These are phyloP conservation scores for Xanthoconium separans DNA, from an alignment of 1,284 basidiomycete species.

Conservation along the genomic window DNA sequence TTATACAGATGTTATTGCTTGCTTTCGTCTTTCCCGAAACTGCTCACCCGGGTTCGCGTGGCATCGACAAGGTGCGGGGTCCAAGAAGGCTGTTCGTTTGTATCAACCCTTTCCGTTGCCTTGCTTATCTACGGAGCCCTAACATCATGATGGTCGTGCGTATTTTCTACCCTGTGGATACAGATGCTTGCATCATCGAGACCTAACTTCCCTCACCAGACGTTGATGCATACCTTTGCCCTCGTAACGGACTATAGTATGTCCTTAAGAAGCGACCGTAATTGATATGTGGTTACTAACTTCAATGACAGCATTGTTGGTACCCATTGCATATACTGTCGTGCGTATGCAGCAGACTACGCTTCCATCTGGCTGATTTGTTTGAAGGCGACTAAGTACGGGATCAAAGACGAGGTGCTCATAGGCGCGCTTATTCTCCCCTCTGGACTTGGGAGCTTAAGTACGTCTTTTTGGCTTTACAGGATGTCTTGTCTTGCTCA, in stretches of 20 bases:
- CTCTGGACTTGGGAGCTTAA: conserved; percentile 58
- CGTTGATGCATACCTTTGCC: conserved; percentile 38
- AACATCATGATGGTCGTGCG: conserved; percentile 57
- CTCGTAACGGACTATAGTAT: conserved; percentile 47
- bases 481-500: neutral
- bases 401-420: conserved; percentile 56
- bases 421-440: conserved; percentile 63
- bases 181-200: neutral
- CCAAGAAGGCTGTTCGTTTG: conserved; percentile 42
- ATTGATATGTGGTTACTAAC: neutral
- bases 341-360: conserved; percentile 26
- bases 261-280: conserved; percentile 7
- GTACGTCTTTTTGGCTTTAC: conserved; percentile 31
- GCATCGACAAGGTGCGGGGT: conserved; percentile 40
- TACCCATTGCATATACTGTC: conserved; percentile 35
- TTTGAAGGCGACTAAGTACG: conserved; percentile 52
- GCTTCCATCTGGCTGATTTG: neutral
- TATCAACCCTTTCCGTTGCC: conserved; percentile 59
- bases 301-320: conserved; percentile 34
- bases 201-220: conserved; percentile 31
- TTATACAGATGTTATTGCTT: conserved; percentile 46
- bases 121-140: conserved; percentile 56
- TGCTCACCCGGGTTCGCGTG: conserved; percentile 50
- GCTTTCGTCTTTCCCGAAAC: conserved; percentile 70
- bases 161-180: conserved; percentile 6